Base-by-base conservation (phyloP, 257 asterid species). In the Solanum chiquidenum region DNA sequence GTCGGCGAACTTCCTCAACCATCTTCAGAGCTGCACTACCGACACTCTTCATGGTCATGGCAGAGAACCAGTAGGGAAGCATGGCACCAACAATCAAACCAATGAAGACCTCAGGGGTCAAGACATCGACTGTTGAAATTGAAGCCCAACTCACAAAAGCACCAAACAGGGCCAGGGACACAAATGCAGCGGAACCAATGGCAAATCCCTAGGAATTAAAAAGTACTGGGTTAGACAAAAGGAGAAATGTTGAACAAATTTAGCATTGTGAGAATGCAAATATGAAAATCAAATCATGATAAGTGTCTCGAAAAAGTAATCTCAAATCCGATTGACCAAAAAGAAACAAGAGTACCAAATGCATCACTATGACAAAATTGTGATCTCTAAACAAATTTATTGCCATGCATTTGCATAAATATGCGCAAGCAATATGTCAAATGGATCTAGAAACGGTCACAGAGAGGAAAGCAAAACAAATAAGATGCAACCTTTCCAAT, bases 21-120 rank as follows among this genome's bases (percentile, higher is more conserved):
- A 95, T 95, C 90, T 94, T 94, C 91, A 95, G 73, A 83, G 98
- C 98, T 31, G 98, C 98, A 60, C 95, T 93, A 6, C 98, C 98
- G 3, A 95, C 98, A 83, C 98, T 94, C 96, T 95, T 95, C 98
- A 95, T 95, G 83, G 98, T 95, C 98, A 95, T 94, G 88, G 98
- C 98, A 6, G 98, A 95, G 90, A 95, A 95, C 98, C 98, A 95
- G 89, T 95, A 95, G 2, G 98, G 98, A 37, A 94, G 98, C 98
- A 95, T 95, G 23, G 98, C 98, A 83, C 98, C 98, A 49, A 95
- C 98, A 74, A 95, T 88, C 76, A 95, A 87, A 69, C 98, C 98
- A 76, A 95, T 95, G 91, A 95, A 95, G 83, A 95, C 98, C 91
- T 95, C 91, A 1, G 98, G 98, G 75, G 96, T 94, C 95, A 95